These are phyloP conservation scores for Cutaneotrichosporon curvatum DNA, from an alignment of 1,284 basidiomycete species.

Conservation along the genomic window DNA sequence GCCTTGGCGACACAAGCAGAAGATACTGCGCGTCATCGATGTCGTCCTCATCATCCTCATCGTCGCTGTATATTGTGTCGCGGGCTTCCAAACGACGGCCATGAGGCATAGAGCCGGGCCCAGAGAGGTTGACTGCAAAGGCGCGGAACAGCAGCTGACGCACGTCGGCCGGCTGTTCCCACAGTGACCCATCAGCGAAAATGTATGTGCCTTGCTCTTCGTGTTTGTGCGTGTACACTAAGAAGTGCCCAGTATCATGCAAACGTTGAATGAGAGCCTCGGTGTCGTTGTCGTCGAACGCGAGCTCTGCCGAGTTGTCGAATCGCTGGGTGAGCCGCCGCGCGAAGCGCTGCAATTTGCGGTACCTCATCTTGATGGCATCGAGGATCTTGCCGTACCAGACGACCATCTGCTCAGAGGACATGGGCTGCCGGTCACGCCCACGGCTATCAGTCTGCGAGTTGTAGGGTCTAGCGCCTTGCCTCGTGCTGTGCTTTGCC, in stretches of 20 bases:
- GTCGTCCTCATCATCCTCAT: constrained; percentile 48
- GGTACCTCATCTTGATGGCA: constrained; percentile 81
- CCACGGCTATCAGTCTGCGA: constrained; percentile 2
- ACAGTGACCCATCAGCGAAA: constrained; percentile 74
- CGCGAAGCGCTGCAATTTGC: constrained; percentile 89
- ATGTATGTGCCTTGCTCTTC: constrained; percentile 93
- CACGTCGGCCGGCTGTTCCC: constrained; percentile 73
- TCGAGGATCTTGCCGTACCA: constrained; percentile 95
- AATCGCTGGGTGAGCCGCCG: constrained; percentile 76
- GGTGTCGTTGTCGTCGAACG: constrained; percentile 69
- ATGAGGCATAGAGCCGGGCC: background rate
- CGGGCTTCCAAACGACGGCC: constrained; percentile 26
- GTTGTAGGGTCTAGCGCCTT: background rate
- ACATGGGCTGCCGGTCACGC: constrained; percentile 52
- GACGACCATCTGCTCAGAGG: constrained; percentile 68
- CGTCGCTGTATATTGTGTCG: constrained; percentile 53
- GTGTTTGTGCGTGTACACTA: constrained; percentile 84
- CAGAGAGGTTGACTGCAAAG: constrained; percentile 51
- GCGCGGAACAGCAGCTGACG: constrained; percentile 75
- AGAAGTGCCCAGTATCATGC: constrained; percentile 81
- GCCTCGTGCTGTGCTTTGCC: background rate
- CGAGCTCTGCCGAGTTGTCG: constrained; percentile 93
- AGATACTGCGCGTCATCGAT: constrained; percentile 58
- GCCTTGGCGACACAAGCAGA: constrained; percentile 76
- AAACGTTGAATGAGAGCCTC: constrained; percentile 74